Percentiles rank a stretch among this genome's conserved stretches.
Evolutionary conservation across 495 filamentous ascomycete genomes (phyloP).

Genomic region (Saxophila tyrrhenica): DNA sequence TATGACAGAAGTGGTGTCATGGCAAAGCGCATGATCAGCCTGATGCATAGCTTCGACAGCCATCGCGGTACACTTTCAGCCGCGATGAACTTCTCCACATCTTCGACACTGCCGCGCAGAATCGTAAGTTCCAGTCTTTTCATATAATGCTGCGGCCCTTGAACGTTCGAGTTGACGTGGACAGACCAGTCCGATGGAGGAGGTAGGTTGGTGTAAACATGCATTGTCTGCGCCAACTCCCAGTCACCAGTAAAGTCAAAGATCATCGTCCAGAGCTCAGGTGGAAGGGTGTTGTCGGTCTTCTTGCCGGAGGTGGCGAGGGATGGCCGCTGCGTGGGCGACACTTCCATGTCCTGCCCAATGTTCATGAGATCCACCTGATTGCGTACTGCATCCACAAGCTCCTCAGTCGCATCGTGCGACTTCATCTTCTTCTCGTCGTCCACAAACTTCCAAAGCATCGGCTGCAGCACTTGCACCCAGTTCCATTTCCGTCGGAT

Average conservation of each 20-base stretch:
- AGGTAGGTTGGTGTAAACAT: constrained; percentile 63
- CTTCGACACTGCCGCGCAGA: constrained; percentile 54
- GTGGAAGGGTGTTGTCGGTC: constrained; percentile 42
- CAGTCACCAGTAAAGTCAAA: constrained; percentile 77
- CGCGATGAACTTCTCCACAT: constrained; percentile 53
- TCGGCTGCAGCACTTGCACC: constrained; percentile 58
- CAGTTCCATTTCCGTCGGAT: constrained; percentile 71
- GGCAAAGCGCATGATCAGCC: constrained; percentile 83
- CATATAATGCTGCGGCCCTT: constrained; percentile 35
- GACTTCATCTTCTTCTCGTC: constrained; percentile 35
- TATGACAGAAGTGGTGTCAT: constrained; percentile 67
- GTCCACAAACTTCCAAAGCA: constrained; percentile 60
- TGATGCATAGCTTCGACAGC: constrained; percentile 67
- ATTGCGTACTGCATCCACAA: constrained; percentile 44
- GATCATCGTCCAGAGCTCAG: constrained; percentile 81
- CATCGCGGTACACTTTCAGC: constrained; percentile 56
- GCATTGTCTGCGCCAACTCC: constrained; percentile 72
- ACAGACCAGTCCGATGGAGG: constrained; percentile 61
- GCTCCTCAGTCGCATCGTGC: constrained; percentile 30
- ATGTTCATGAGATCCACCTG: constrained; percentile 51
- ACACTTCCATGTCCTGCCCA: constrained; percentile 43
- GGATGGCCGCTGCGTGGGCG: constrained; percentile 27
- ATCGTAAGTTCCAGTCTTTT: constrained; percentile 69
- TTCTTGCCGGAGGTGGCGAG: constrained; percentile 24
- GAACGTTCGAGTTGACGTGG: constrained; percentile 34